phyloP scores from a whole-genome alignment of 1,284 basidiomycete genomes.

The Chiua sp. region DNA sequence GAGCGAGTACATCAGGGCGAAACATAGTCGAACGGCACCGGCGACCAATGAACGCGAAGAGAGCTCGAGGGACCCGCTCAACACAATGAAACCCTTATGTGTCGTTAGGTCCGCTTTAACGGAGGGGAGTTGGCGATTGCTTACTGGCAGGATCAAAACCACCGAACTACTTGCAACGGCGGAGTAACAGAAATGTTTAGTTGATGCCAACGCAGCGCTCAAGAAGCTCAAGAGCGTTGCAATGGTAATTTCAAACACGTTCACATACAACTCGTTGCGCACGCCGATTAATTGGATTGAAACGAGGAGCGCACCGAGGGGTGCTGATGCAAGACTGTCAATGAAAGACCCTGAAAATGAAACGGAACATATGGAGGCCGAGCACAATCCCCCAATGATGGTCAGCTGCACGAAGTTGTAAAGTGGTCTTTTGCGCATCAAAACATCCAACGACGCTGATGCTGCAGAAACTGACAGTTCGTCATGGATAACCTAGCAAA shows the following conservation, averaged over 20 bases:
- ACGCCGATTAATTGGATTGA: conserved; percentile 77
- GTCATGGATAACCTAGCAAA: conserved; percentile 80
- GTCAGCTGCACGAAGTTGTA: conserved; percentile 74
- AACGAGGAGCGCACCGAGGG: conserved; percentile 83
- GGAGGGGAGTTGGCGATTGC: conserved; percentile 24
- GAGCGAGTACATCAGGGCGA: conserved; percentile 79
- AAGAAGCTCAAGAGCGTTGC: conserved; percentile 84
- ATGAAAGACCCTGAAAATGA: conserved; percentile 81
- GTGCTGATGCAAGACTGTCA: conserved; percentile 78
- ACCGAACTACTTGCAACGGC: conserved; percentile 86
- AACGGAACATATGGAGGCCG: conserved; percentile 77
- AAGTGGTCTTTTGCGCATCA: conserved; percentile 73
- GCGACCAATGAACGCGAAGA: conserved; percentile 80
- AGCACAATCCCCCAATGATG: conserved; percentile 84
- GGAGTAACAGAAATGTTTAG: conserved; percentile 81
- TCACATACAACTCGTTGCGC: conserved; percentile 84
- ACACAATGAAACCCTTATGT: conserved; percentile 74
- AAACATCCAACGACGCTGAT: conserved; percentile 69
- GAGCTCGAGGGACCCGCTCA: conserved; percentile 84
- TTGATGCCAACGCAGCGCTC: conserved; percentile 77
- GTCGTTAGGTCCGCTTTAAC: conserved; percentile 1
- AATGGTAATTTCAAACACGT: conserved; percentile 88
- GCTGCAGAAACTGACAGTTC: conserved; percentile 84
- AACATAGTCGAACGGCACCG: conserved; percentile 87
- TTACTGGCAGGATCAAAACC: conserved; percentile 85